These are phyloP conservation scores for Oldenlandia corymbosa DNA, from an alignment of 257 asterid species.

Conservation along the genomic window DNA sequence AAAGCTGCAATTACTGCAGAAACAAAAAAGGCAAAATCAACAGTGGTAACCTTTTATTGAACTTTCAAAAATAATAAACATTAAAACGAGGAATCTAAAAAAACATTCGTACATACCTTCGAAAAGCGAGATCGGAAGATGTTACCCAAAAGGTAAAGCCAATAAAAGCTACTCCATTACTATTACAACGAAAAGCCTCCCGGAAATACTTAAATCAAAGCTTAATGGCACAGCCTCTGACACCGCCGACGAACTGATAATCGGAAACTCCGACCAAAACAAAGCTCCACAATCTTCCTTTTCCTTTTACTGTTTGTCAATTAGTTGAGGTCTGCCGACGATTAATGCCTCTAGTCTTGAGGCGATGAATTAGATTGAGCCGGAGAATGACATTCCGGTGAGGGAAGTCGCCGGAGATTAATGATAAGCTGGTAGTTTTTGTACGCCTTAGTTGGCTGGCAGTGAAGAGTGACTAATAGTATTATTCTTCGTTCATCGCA, in stretches of 20 bases:
- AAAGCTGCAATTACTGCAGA: conserved; percentile 22
- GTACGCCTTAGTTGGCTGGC: conserved; percentile 7
- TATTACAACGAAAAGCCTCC: not conserved
- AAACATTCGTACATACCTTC: conserved; percentile 36
- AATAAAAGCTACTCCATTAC: conserved; percentile 14
- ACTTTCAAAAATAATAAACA: no score
- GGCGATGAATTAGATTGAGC: not conserved
- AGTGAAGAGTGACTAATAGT: not conserved
- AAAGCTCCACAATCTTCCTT: not conserved
- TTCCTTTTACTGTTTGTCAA: not conserved
- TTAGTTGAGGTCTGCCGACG: not conserved
- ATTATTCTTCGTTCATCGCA: conserved; percentile 10
- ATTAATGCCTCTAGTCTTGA: not conserved
- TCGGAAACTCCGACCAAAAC: not conserved
- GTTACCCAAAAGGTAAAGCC: conserved; percentile 22
- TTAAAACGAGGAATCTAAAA: no score
- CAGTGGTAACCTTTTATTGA: conserved; percentile 3
- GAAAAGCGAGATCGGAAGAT: conserved; percentile 51
- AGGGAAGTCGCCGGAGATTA: conserved; percentile 4
- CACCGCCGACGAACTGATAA: conserved; percentile 4
- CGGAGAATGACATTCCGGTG: conserved; percentile 11
- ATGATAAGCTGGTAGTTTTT: not conserved
- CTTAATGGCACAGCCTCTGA: not conserved
- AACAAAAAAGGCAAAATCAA: conserved; percentile 20
- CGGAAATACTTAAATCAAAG: not conserved